Percentiles rank a stretch among this genome's conserved stretches.
These are phyloP conservation scores for Uronychia binucleata DNA, from an alignment of 73 alveolate species.

Conservation along the genomic window DNA sequence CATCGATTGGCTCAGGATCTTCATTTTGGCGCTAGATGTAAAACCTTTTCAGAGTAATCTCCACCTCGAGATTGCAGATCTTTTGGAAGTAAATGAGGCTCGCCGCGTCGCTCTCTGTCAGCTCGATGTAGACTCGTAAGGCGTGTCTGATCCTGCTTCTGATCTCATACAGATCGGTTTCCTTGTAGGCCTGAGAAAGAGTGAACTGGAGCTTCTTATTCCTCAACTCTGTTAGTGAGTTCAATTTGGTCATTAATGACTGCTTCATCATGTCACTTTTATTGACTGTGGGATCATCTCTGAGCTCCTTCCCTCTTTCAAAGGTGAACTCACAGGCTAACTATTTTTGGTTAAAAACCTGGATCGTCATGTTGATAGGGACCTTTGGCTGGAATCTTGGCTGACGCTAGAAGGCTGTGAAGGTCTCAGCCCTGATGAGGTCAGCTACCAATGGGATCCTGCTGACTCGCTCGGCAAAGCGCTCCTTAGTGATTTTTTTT, in stretches of 20 bases:
- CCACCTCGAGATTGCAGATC: background rate
- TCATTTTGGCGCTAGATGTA: background rate
- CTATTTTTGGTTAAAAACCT: no score
- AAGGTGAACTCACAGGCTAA: no score
- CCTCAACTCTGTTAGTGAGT: background rate
- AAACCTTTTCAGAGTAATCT: background rate
- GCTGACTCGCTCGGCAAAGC: conserved; percentile 14
- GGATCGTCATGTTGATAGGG: no score
- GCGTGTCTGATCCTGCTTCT: background rate
- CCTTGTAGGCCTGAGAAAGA: background rate
- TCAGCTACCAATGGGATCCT: conserved; percentile 41
- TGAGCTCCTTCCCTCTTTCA: background rate
- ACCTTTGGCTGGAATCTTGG: background rate
- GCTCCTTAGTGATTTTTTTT: conserved; percentile 30
- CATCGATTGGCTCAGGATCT: background rate
- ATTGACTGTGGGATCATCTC: background rate
- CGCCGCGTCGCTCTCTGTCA: background rate
- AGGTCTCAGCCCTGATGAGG: conserved; percentile 51
- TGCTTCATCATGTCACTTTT: background rate
- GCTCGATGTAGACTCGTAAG: background rate
- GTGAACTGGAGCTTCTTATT: background rate
- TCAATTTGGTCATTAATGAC: background rate
- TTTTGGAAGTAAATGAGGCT: background rate
- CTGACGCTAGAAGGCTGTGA: background rate
- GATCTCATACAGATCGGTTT: background rate